These are phyloP conservation scores for Talaromyces verruculosus DNA, from an alignment of 2,329 filamentous ascomycete genomes.

Conservation along the genomic window DNA sequence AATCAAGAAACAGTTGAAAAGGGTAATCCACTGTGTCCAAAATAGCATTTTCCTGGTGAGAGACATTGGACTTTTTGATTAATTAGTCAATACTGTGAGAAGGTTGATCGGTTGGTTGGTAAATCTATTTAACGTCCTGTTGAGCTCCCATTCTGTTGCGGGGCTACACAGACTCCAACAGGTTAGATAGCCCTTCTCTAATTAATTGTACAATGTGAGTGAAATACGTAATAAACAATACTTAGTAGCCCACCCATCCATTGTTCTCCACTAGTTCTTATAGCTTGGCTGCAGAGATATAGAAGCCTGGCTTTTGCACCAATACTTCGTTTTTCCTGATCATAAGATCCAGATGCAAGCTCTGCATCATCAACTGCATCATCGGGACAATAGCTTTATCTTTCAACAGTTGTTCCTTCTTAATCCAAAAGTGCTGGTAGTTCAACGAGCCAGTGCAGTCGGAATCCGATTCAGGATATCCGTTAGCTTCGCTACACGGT, in stretches of 20 bases:
- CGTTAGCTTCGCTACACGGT: constrained; percentile 13
- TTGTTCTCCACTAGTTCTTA: background rate
- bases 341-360: constrained; percentile 15
- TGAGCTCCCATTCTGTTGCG: too few relatives aligned
- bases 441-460: constrained; percentile 12
- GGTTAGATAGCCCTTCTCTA: too few relatives aligned
- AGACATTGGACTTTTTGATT: too few relatives aligned
- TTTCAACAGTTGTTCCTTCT: constrained; percentile 12
- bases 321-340: constrained; percentile 1
- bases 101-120: too few relatives aligned
- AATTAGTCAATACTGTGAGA: too few relatives aligned
- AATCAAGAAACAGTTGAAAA: too few relatives aligned
- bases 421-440: constrained; percentile 15
- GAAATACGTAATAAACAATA: background rate
- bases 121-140: too few relatives aligned
- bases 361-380: constrained; percentile 16
- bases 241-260: background rate
- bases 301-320: background rate
- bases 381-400: constrained; percentile 8
- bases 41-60: too few relatives aligned
- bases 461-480: constrained; percentile 11
- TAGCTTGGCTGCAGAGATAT: background rate
- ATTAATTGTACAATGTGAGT: background rate
- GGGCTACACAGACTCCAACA: too few relatives aligned
- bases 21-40: too few relatives aligned